These are phyloP conservation scores for Phytopythium ostracodes DNA, from an alignment of 352 stramenopile species.

Conservation along the genomic window DNA sequence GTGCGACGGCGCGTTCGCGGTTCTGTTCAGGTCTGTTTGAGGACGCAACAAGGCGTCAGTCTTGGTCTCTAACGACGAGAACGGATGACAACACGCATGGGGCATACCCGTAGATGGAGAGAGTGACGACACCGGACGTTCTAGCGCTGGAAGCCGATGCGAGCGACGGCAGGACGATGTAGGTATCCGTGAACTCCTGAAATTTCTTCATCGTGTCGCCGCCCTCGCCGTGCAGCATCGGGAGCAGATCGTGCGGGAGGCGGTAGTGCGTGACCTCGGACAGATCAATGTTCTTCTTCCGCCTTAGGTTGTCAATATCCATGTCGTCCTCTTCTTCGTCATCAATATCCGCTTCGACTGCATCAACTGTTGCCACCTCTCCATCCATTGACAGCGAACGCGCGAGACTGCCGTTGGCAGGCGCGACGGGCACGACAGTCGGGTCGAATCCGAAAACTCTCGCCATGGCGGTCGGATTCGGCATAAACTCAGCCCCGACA, in stretches of 20 bases:
- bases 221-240: conserved; percentile 60
- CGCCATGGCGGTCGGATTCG: conserved; percentile 84
- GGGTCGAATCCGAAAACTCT: conserved; percentile 41
- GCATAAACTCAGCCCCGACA: conserved; percentile 86
- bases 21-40: conserved; percentile 31
- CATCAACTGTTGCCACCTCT: conserved; percentile 2
- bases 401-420: conserved; percentile 11
- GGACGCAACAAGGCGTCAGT: neutral
- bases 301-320: conserved; percentile 39
- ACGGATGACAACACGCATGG: neutral
- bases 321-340: conserved; percentile 35
- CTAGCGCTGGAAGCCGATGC: conserved; percentile 10
- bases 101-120: conserved; percentile 76
- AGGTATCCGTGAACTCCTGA: conserved; percentile 71
- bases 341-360: conserved; percentile 13
- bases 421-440: conserved; percentile 1
- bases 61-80: neutral
- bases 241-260: conserved; percentile 57
- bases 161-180: conserved; percentile 62
- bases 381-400: conserved; percentile 9
- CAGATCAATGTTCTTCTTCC: conserved; percentile 67
- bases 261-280: conserved; percentile 79
- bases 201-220: conserved; percentile 74
- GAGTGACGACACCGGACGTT: conserved; percentile 28
- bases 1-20: conserved; percentile 48